A percentile compares a stretch with the other conserved stretches of the same genome.
Evolutionary conservation across 345 rosid genomes (phyloP).

Genomic region (Gossypium mustelinum): DNA sequence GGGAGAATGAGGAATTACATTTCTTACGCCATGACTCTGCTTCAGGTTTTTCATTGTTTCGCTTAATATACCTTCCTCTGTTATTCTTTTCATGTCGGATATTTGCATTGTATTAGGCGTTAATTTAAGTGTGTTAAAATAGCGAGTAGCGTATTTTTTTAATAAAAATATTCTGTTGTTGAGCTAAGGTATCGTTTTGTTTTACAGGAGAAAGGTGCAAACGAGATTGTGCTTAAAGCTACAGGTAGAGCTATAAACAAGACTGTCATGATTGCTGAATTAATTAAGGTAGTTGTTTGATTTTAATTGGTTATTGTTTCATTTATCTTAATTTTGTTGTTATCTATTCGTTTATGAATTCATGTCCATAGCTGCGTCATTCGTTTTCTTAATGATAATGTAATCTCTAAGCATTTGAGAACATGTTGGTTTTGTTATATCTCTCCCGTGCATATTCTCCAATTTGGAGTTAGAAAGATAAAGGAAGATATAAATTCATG

Average conservation of each 20-base stretch:
- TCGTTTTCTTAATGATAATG: background rate
- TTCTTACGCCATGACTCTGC: constrained; percentile 43
- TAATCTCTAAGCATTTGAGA: background rate
- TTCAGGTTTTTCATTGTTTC: constrained; percentile 28
- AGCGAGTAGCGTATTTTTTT: background rate
- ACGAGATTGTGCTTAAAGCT: constrained; percentile 10
- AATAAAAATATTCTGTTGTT: background rate
- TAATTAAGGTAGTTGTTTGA: background rate
- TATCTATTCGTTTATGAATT: background rate
- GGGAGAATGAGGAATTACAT: constrained; percentile 50
- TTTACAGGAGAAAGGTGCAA: constrained; percentile 7
- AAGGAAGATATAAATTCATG: background rate
- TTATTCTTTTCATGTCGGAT: background rate
- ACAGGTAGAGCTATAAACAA: constrained; percentile 8
- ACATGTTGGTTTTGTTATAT: background rate
- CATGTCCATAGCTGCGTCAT: background rate
- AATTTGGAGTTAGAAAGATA: background rate
- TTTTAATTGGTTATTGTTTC: background rate
- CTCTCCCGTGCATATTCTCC: background rate
- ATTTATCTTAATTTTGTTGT: background rate
- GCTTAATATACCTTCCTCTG: background rate
- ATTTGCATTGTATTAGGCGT: background rate
- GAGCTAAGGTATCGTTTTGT: background rate
- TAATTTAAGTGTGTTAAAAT: background rate
- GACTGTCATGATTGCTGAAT: constrained; percentile 8